Evolutionary conservation across 768 basidiomycete genomes (phyloP), one percentile per base, ranked within the genome.

Genomic region (Naganishia antarctica): DNA sequence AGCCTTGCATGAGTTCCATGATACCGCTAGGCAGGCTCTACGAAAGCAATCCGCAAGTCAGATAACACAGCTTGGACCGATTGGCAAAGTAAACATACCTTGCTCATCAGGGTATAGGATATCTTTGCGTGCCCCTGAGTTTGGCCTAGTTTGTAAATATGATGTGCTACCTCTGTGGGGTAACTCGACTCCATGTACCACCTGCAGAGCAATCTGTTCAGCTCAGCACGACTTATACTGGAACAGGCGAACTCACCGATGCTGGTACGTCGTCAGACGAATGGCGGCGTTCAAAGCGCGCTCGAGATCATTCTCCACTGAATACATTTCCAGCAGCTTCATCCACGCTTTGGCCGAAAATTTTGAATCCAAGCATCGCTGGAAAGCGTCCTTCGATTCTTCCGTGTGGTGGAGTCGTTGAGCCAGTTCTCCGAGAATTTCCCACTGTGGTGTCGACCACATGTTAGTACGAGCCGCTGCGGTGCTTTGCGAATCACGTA

Each of bases 371-470:
- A 98, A 84, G 78, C 91, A 92, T 9, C 93, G 86, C 74, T 96
- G 91, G 74, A 88, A 99, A 4, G 92, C 93, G 74, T 99, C 96
- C 78, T 99, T 98, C 37, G 91, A 92, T 73, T 99, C 96, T 73
- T 99, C 96, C 76, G 91, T 93, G 80, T 98, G 96, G 73, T 94
- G 89, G 61, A 99, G 77, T n/a, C 96, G 86, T 47, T 88, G 72
- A 8, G 93, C 96, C 23, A 99, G 80, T 73, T 98, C 96, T 9
- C 94, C 96, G 25, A 99, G 81, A 48, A 98, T 94, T 79, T 98
- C 96, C 94, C 96, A 99, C 78, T 74, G 61, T 29, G 1, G 29
- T 31, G 18, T 26, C 21, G 1, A 32, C 25, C 5, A n/a, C n/a
- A 1, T 4, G 23, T 49, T 31, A 25, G 16, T 23, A n/a, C n/a